phyloP scores from a whole-genome alignment of 2,329 filamentous ascomycete genomes.

The Penicillium sp. region DNA sequence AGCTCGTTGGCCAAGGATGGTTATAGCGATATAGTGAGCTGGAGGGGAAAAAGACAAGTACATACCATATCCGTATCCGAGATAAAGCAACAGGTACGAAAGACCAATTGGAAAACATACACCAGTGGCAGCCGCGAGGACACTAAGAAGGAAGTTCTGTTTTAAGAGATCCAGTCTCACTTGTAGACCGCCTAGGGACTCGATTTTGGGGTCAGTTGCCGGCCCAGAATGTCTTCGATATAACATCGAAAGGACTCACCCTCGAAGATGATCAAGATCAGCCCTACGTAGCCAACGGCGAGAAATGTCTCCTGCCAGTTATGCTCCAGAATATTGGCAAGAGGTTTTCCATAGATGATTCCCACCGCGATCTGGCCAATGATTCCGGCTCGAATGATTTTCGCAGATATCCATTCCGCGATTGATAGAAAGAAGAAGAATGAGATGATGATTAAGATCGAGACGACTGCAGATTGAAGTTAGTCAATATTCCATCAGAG shows the following conservation, averaged over 20 bases:
- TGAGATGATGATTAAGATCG: slow-evolving; percentile 40
- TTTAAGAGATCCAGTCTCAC: slow-evolving; percentile 44
- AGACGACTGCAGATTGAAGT: slow-evolving; percentile 27
- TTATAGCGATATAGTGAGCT: too few relatives aligned
- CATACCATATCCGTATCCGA: slow-evolving; percentile 40
- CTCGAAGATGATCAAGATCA: slow-evolving; percentile 49
- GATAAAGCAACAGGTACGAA: slow-evolving; percentile 40
- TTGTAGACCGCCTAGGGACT: slow-evolving; percentile 38
- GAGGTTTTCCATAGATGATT: slow-evolving; percentile 42
- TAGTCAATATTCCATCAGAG: not conserved
- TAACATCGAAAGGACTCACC: slow-evolving; percentile 12
- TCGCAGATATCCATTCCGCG: slow-evolving; percentile 39
- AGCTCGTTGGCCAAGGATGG: not conserved
- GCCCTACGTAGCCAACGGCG: slow-evolving; percentile 44
- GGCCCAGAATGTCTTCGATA: not conserved
- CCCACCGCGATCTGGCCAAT: slow-evolving; percentile 46
- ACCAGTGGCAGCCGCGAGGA: slow-evolving; percentile 40
- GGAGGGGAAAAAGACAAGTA: too few relatives aligned
- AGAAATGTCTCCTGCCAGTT: slow-evolving; percentile 45
- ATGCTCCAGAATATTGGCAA: slow-evolving; percentile 41
- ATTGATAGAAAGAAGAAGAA: slow-evolving; percentile 43
- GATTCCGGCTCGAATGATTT: slow-evolving; percentile 41
- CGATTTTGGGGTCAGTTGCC: not conserved
- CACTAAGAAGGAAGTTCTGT: slow-evolving; percentile 41
- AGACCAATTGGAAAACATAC: slow-evolving; percentile 44